Evolutionary conservation across 306 rosid species (phyloP).

Genomic region (Begonia fuchsioides): DNA sequence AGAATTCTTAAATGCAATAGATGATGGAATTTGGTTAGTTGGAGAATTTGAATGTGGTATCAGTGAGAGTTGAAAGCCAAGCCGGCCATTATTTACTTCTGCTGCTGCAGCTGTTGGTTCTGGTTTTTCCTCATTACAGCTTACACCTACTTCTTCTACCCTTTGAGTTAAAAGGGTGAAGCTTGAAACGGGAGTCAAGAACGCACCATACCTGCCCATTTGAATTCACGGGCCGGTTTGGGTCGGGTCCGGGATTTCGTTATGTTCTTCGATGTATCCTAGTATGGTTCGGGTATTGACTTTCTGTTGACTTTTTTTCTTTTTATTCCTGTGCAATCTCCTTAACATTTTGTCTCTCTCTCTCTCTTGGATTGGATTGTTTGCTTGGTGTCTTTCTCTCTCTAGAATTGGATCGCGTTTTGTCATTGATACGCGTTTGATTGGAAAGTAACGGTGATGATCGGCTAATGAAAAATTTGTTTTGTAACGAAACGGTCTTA

Average conservation of each 20-base stretch:
- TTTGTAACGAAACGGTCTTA: too few species aligned
- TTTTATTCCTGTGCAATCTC: conserved; percentile 7
- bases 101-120: conserved; percentile 15
- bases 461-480: too few species aligned
- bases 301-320: conserved; percentile 33
- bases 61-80: conserved; percentile 5
- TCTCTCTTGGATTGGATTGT: not conserved
- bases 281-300: conserved; percentile 99
- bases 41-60: conserved; percentile 43
- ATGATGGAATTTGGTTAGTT: conserved; percentile 43
- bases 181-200: conserved; percentile 78
- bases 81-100: conserved; percentile 43
- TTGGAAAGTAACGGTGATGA: too few species aligned
- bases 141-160: conserved; percentile 37
- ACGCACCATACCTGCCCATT: conserved; percentile 52
- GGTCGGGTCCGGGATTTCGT: not conserved
- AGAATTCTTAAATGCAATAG: conserved; percentile 34
- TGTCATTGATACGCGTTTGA: too few species aligned
- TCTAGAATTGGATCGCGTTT: too few species aligned
- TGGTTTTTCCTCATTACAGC: conserved; percentile 45
- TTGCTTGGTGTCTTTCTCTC: too few species aligned
- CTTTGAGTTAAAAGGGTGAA: conserved; percentile 4
- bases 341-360: conserved; percentile 4
- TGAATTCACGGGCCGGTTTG: not conserved
- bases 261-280: not conserved